A percentile compares a stretch with the other conserved stretches of the same genome.
Conservation (phyloP, 768 basidiomycete genomes). For the Calocybe cyanea region DNA sequence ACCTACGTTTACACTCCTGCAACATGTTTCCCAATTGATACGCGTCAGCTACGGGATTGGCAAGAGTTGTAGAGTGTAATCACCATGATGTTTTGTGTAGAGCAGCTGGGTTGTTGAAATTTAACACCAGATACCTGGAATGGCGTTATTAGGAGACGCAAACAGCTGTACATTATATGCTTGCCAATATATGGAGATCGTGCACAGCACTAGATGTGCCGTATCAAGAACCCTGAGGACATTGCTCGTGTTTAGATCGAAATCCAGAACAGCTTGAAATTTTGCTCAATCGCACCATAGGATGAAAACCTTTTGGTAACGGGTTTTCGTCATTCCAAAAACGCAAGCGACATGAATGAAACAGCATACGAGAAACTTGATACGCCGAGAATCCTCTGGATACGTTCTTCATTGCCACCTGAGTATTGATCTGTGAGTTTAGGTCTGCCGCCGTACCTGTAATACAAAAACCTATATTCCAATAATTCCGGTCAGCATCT, state of each 20-base stretch:
- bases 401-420: slow-evolving; percentile 28
- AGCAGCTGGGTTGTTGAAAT: slow-evolving; percentile 35
- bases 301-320: slow-evolving; percentile 27
- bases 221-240: slow-evolving; percentile 37
- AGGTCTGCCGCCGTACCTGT: slow-evolving; percentile 24
- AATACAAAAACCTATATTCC: slow-evolving; percentile 35
- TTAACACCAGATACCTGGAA: slow-evolving; percentile 42
- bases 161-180: neutral
- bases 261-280: neutral
- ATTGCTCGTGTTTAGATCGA: neutral
- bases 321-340: neutral
- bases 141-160: neutral
- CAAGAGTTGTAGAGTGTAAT: neutral
- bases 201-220: slow-evolving; percentile 39
- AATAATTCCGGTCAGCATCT: slow-evolving; percentile 3
- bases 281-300: slow-evolving; percentile 33
- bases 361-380: slow-evolving; percentile 36
- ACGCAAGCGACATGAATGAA: neutral
- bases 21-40: neutral
- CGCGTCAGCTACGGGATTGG: neutral
- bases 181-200: slow-evolving; percentile 43
- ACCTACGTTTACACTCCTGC: slow-evolving; percentile 42
- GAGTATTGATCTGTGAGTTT: neutral
- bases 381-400: slow-evolving; percentile 32
- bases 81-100: slow-evolving; percentile 39